These are phyloP conservation scores for Melaleuca quinquenervia DNA, from an alignment of 345 rosid species.

Conservation along the genomic window DNA sequence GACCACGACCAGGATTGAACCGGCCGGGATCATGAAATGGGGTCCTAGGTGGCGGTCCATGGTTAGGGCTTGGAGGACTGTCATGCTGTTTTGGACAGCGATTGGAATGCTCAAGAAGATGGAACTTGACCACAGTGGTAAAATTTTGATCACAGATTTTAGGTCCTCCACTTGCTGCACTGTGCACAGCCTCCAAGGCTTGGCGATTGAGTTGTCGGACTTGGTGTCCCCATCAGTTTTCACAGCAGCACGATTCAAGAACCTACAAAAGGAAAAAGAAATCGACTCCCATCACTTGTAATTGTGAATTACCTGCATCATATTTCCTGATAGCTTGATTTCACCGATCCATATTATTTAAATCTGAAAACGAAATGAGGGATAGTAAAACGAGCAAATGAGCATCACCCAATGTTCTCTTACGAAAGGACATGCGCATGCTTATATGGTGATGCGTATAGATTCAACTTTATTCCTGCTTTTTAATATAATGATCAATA, in stretches of 20 bases:
- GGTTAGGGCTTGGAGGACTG: conserved; percentile 38
- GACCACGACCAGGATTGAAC: conserved; percentile 21
- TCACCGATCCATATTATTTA: background rate
- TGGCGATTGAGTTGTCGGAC: conserved; percentile 13
- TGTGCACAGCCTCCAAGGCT: conserved; percentile 37
- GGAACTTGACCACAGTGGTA: conserved; percentile 24
- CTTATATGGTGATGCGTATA: background rate
- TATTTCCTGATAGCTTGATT: background rate
- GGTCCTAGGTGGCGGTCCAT: conserved; percentile 29
- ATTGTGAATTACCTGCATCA: background rate
- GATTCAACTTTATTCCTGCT: background rate
- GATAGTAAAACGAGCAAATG: background rate
- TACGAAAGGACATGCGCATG: background rate
- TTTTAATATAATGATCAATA: background rate
- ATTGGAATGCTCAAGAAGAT: conserved; percentile 21
- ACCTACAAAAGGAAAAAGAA: conserved; percentile 7
- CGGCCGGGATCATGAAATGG: conserved; percentile 35
- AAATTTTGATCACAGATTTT: conserved; percentile 28
- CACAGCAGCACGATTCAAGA: conserved; percentile 32
- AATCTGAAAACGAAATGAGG: background rate
- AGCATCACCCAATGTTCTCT: background rate
- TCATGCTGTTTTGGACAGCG: conserved; percentile 14
- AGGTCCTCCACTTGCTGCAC: conserved; percentile 59
- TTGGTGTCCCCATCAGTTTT: conserved; percentile 21
- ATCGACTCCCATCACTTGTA: background rate